Evolutionary conservation across 805 yeast species (phyloP).

Genomic region (Saccharomycopsis fermentans): DNA sequence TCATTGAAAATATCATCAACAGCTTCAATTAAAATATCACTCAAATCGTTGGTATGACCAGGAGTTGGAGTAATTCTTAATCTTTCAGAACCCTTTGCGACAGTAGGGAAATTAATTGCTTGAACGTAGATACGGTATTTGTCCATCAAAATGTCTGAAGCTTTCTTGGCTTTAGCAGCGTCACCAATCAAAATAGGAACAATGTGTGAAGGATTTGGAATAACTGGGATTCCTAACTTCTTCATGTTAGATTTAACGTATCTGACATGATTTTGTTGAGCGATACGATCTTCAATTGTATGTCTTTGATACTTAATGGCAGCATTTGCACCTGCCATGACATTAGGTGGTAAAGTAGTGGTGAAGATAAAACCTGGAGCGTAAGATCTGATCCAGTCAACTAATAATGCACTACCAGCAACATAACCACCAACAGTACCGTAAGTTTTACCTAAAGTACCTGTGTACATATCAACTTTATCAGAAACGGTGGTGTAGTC

Average conservation of each 20-base stretch:
- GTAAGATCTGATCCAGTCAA: conserved; percentile 93
- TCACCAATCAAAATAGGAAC: conserved; percentile 93
- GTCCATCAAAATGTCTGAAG: conserved; percentile 80
- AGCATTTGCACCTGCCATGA: conserved; percentile 89
- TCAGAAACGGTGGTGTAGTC: conserved; percentile 58
- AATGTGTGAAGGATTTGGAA: conserved; percentile 96
- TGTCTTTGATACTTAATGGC: conserved; percentile 79
- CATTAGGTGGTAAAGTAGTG: conserved; percentile 93
- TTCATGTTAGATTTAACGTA: conserved; percentile 70
- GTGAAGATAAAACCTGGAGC: conserved; percentile 98
- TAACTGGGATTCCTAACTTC: conserved; percentile 78
- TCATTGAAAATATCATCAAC: conserved; percentile 73
- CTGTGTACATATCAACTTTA: conserved; percentile 92
- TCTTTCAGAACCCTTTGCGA: conserved; percentile 90
- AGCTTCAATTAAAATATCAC: conserved; percentile 68
- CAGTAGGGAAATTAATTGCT: conserved; percentile 98
- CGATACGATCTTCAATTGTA: conserved; percentile 65
- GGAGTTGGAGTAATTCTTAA: conserved; percentile 98
- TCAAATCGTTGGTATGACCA: conserved; percentile 71
- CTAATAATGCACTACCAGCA: conserved; percentile 72
- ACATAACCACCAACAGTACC: conserved; percentile 98
- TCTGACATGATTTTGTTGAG: conserved; percentile 76
- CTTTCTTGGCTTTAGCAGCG: conserved; percentile 83
- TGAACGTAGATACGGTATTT: conserved; percentile 88
- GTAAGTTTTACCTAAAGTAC: conserved; percentile 93